phyloP scores from a whole-genome alignment of 352 stramenopile species.

The Thalassiosira mediterranea region DNA sequence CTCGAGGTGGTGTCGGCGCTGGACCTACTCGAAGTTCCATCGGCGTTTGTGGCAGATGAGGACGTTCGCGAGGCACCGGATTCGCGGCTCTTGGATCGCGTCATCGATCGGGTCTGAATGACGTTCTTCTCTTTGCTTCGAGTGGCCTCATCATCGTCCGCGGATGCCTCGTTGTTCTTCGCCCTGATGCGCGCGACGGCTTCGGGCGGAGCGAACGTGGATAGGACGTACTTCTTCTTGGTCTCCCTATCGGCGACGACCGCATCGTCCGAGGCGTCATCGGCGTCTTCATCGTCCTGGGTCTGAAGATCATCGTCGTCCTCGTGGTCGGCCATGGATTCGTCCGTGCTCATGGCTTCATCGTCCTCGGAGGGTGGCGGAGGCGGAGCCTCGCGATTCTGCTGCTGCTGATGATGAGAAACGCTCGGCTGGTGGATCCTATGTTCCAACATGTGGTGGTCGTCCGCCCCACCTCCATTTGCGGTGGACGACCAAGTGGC shows the following conservation, averaged over 20 bases:
- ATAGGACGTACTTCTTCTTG: slow-evolving; percentile 21
- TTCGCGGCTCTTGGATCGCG: slow-evolving; percentile 1
- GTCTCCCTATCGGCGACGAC: background rate
- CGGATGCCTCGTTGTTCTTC: too few relatives aligned
- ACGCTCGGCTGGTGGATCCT: too few relatives aligned
- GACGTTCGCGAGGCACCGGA: too few relatives aligned
- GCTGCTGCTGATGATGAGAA: slow-evolving; percentile 5
- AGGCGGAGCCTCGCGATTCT: background rate
- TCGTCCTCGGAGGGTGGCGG: background rate
- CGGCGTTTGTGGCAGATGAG: too few relatives aligned
- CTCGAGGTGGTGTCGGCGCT: too few relatives aligned
- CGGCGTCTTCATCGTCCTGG: slow-evolving; percentile 8
- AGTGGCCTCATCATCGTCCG: too few relatives aligned
- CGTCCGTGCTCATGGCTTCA: slow-evolving; percentile 1
- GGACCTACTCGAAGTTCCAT: too few relatives aligned
- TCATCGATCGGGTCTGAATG: slow-evolving; percentile 21
- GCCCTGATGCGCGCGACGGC: slow-evolving; percentile 29
- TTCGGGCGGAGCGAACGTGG: slow-evolving; percentile 41
- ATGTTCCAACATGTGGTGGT: slow-evolving; percentile 4
- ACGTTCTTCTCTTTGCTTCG: too few relatives aligned
- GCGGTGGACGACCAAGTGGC: background rate
- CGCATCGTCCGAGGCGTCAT: slow-evolving; percentile 7
- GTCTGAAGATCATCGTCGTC: background rate
- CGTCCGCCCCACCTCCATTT: background rate
- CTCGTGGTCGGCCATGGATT: background rate